These are phyloP conservation scores for Gynochthodes officinalis DNA, from an alignment of 257 asterid species.

Conservation along the genomic window DNA sequence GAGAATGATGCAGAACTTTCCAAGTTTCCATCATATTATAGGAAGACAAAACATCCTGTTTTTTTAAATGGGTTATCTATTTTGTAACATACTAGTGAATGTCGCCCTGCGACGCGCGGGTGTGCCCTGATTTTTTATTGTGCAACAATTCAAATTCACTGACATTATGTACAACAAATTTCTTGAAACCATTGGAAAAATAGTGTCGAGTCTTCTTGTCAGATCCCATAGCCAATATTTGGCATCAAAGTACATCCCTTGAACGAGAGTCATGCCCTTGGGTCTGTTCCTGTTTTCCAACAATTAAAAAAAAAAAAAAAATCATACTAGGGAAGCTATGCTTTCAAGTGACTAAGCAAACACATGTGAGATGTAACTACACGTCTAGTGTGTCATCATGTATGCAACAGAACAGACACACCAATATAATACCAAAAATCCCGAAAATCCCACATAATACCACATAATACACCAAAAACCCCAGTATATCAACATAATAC, in stretches of 20 bases:
- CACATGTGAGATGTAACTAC: too few species aligned
- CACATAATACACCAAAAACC: too few species aligned
- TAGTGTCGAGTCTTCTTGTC: conserved; percentile 67
- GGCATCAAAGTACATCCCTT: conserved; percentile 69
- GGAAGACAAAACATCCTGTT: too few species aligned
- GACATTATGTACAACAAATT: conserved; percentile 60
- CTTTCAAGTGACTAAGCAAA: neutral
- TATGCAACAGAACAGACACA: neutral
- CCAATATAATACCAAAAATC: neutral
- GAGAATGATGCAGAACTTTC: too few species aligned
- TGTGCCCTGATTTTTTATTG: too few species aligned
- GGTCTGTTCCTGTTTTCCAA: conserved; percentile 70
- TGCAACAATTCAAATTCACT: conserved; percentile 57
- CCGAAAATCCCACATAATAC: too few species aligned
- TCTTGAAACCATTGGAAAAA: conserved; percentile 66
- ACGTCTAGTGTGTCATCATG: too few species aligned
- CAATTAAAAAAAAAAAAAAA: conserved; percentile 3
- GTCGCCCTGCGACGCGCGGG: too few species aligned
- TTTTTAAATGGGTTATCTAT: too few species aligned
- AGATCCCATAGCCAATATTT: conserved; percentile 66
- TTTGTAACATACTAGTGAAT: too few species aligned
- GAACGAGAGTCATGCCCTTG: conserved; percentile 78
- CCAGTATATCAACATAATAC: neutral
- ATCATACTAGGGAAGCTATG: neutral
- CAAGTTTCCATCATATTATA: too few species aligned